Percentiles rank a stretch among this genome's conserved stretches.
Conservation (phyloP, 2,329 filamentous ascomycete genomes). For the Berkeleyomyces basicola region DNA sequence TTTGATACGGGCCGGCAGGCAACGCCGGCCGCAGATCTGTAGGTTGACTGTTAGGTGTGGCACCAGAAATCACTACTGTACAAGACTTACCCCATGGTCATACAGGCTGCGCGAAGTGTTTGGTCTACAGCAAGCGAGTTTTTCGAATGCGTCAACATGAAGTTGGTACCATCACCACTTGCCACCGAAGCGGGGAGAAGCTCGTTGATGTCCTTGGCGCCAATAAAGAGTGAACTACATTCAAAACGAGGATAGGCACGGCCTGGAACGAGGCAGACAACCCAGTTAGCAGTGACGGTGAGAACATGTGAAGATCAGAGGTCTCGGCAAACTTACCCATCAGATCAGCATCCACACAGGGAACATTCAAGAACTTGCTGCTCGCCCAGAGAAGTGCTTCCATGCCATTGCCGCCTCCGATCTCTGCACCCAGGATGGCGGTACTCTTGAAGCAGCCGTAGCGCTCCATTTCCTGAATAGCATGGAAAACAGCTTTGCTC, state of each 20-base stretch:
- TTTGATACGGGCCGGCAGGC: slow-evolving; percentile 21
- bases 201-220: slow-evolving; percentile 18
- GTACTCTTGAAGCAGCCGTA: slow-evolving; percentile 20
- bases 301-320: background rate
- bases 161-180: slow-evolving; percentile 16
- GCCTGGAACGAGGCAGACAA: slow-evolving; percentile 9
- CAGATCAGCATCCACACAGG: slow-evolving; percentile 23
- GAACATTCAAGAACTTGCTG: slow-evolving; percentile 22
- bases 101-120: slow-evolving; percentile 12
- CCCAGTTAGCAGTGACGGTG: background rate
- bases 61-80: background rate
- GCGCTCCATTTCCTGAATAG: slow-evolving; percentile 32
- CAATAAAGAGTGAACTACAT: slow-evolving; percentile 19
- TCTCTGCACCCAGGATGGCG: slow-evolving; percentile 19
- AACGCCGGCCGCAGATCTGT: slow-evolving; percentile 23
- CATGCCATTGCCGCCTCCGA: slow-evolving; percentile 37
- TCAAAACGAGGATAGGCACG: slow-evolving; percentile 19
- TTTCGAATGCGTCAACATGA: slow-evolving; percentile 12
- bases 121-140: slow-evolving; percentile 15
- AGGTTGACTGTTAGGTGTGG: slow-evolving; percentile 5
- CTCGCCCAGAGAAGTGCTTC: slow-evolving; percentile 24
- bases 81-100: slow-evolving; percentile 14
- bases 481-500: slow-evolving; percentile 25
- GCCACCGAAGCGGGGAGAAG: slow-evolving; percentile 17
- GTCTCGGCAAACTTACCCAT: slow-evolving; percentile 19